A percentile compares a stretch with the other conserved stretches of the same genome.
Conservation (phyloP, 192 early-diverging fungal species). For the Linnemannia elongata region DNA sequence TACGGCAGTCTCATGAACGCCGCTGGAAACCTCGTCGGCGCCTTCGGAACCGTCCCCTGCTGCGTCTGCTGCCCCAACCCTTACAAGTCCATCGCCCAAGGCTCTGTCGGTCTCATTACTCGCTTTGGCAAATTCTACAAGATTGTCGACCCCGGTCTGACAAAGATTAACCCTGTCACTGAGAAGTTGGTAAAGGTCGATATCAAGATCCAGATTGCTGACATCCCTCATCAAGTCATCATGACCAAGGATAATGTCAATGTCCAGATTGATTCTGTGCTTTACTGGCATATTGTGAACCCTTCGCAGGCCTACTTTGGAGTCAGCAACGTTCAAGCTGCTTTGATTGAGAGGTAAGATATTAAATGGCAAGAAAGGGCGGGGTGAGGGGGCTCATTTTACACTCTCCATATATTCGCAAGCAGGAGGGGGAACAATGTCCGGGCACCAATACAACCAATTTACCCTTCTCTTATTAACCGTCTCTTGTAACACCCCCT, state of each 20-base stretch:
- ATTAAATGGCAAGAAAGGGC: background rate
- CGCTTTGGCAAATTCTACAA: slow-evolving; percentile 71
- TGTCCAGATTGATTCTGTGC: slow-evolving; percentile 83
- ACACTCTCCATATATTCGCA: background rate
- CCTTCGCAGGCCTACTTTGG: slow-evolving; percentile 83
- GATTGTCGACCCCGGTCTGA: slow-evolving; percentile 61
- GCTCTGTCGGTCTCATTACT: slow-evolving; percentile 73
- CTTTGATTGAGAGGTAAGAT: slow-evolving; percentile 81
- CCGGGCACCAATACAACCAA: background rate
- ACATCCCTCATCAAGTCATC: slow-evolving; percentile 75
- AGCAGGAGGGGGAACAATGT: background rate
- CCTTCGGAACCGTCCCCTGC: slow-evolving; percentile 63
- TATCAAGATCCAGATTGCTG: slow-evolving; percentile 58
- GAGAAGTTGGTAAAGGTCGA: slow-evolving; percentile 57
- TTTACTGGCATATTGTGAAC: slow-evolving; percentile 86
- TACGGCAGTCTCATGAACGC: slow-evolving; percentile 65
- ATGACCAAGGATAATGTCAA: slow-evolving; percentile 93
- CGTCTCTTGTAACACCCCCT: background rate
- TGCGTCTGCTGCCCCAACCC: slow-evolving; percentile 72
- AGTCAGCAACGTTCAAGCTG: slow-evolving; percentile 81
- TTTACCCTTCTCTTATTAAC: background rate
- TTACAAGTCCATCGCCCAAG: slow-evolving; percentile 73
- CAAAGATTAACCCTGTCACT: slow-evolving; percentile 64
- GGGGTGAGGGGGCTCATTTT: background rate
- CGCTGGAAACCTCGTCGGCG: slow-evolving; percentile 57